A percentile compares a stretch with the other conserved stretches of the same genome.
Conservation (phyloP, 495 filamentous ascomycete species). For the Letharia columbiana region DNA sequence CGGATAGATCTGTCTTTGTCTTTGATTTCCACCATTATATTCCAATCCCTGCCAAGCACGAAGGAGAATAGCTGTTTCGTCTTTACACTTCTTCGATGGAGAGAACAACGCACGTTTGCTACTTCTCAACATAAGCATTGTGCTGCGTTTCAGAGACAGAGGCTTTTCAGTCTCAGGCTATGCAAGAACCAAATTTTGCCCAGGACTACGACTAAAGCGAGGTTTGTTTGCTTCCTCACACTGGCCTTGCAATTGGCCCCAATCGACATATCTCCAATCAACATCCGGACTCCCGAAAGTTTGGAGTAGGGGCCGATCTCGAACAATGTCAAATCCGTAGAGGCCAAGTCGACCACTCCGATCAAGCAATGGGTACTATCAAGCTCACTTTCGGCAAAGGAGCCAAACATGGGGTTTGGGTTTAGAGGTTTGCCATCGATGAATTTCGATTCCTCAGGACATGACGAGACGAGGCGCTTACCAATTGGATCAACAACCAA, state of each 20-base stretch:
- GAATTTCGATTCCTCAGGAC: background rate
- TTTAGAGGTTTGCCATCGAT: constrained; percentile 17
- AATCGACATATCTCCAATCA: background rate
- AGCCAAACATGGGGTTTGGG: constrained; percentile 38
- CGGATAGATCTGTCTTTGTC: background rate
- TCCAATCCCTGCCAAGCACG: constrained; percentile 29
- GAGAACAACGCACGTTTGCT: background rate
- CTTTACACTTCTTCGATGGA: background rate
- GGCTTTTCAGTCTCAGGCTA: background rate
- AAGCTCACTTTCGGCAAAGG: constrained; percentile 38
- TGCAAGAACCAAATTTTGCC: background rate
- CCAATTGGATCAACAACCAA: background rate
- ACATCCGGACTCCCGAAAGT: background rate
- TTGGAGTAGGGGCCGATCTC: background rate
- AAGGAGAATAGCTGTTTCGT: background rate
- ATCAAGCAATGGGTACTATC: constrained; percentile 41
- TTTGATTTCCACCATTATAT: constrained; percentile 35
- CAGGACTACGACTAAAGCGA: background rate
- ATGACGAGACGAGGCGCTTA: background rate
- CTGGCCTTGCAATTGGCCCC: background rate
- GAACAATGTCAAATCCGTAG: background rate
- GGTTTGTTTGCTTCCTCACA: background rate
- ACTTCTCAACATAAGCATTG: background rate
- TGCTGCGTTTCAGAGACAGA: background rate
- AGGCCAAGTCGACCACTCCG: constrained; percentile 34